Conservation (phyloP, 164 flowering plant genomes). For the Sedum album region DNA sequence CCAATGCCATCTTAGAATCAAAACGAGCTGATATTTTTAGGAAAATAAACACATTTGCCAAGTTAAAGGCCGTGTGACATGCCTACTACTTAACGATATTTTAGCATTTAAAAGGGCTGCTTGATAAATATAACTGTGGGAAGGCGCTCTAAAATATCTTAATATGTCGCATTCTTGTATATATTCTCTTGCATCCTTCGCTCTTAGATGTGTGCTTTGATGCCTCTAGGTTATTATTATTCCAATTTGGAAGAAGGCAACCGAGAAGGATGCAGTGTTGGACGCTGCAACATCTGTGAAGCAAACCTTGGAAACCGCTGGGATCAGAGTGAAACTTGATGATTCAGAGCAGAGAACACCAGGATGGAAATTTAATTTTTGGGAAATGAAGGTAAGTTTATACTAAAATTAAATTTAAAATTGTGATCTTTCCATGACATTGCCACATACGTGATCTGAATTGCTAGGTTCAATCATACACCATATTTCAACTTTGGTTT, state of each 20-base stretch:
- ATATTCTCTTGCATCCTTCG: neutral
- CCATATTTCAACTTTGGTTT: neutral
- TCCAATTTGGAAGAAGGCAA: slow-evolving; percentile 86
- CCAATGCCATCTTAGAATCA: neutral
- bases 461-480: neutral
- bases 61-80: neutral
- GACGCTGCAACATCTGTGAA: slow-evolving; percentile 58
- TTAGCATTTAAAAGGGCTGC: neutral
- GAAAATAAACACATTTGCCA: neutral
- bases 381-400: slow-evolving; percentile 89
- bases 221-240: slow-evolving; percentile 64
- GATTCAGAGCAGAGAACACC: slow-evolving; percentile 88
- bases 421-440: too few relatives aligned
- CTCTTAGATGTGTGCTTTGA: neutral
- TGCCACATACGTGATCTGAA: neutral
- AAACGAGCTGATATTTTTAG: neutral
- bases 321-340: slow-evolving; percentile 74
- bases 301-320: slow-evolving; percentile 46
- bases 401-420: slow-evolving; percentile 8
- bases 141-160: neutral
- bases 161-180: neutral
- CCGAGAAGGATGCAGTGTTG: slow-evolving; percentile 59
- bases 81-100: neutral
- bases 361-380: slow-evolving; percentile 96
- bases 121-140: neutral